These are phyloP conservation scores for Symbiodinium natans DNA, from an alignment of 73 alveolate genomes.

Conservation along the genomic window DNA sequence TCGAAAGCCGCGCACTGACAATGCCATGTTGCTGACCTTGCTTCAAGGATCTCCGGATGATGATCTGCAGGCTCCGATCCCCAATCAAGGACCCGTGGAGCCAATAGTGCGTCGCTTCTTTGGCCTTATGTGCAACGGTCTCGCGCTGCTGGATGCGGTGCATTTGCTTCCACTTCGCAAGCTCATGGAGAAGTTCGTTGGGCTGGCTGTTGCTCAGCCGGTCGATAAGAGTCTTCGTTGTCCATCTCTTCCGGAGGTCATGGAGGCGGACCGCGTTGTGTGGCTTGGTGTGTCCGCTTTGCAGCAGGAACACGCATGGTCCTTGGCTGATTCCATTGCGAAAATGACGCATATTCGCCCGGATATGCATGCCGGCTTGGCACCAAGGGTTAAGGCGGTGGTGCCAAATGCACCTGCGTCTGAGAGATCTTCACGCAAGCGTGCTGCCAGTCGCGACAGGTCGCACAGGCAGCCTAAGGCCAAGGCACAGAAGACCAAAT, in stretches of 20 bases:
- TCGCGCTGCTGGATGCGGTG: too few species aligned
- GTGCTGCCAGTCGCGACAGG: too few species aligned
- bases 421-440: too few species aligned
- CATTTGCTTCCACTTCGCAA: too few species aligned
- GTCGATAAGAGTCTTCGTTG: neutral
- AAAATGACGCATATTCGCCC: neutral
- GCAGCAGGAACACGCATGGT: neutral
- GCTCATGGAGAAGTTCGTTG: neutral
- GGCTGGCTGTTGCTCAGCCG: neutral
- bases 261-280: neutral
- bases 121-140: too few species aligned
- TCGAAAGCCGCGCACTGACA: neutral
- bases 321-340: neutral
- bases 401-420: too few species aligned
- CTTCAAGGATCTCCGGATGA: neutral
- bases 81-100: too few species aligned
- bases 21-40: neutral
- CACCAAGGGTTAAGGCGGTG: neutral
- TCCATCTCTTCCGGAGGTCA: neutral
- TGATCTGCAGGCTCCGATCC: too few species aligned
- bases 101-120: too few species aligned
- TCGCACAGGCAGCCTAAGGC: too few species aligned
- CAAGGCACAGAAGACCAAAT: too few species aligned
- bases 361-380: neutral
- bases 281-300: neutral